These are phyloP conservation scores for Colletotrichum sp. DNA, from an alignment of 2,329 filamentous ascomycete species.

Conservation along the genomic window DNA sequence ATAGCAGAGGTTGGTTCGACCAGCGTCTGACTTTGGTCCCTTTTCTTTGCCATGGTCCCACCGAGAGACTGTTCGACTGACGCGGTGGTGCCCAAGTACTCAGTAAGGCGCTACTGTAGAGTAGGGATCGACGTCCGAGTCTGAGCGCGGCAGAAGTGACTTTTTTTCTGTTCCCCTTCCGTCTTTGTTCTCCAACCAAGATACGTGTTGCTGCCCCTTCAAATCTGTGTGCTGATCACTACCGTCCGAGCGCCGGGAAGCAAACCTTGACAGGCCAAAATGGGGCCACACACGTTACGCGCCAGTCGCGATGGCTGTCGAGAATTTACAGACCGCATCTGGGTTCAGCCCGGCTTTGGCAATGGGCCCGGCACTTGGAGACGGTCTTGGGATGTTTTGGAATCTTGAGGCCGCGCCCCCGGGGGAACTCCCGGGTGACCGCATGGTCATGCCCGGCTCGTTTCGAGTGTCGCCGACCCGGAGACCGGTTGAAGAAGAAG, in stretches of 20 bases:
- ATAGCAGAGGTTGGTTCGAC: background rate
- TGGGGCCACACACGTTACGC: background rate
- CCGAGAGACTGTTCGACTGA: background rate
- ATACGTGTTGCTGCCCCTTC: background rate
- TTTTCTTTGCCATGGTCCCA: background rate
- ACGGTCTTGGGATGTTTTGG: background rate
- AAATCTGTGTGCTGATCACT: background rate
- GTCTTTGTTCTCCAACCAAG: background rate
- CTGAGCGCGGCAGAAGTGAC: background rate
- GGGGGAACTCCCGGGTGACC: background rate
- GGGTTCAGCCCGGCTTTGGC: background rate
- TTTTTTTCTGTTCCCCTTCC: background rate
- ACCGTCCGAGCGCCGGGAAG: conserved; percentile 5
- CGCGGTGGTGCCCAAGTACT: background rate
- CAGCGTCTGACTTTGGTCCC: background rate
- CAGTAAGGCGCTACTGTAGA: background rate
- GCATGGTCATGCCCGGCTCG: background rate
- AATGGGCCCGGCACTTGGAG: background rate
- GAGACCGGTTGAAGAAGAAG: background rate
- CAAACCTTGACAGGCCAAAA: background rate
- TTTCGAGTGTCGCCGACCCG: background rate
- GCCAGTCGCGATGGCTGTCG: background rate
- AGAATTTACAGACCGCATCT: background rate
- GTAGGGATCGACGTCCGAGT: background rate
- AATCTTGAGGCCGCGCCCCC: background rate